Conservation (phyloP, 2,329 filamentous ascomycete genomes). For the Zarea fungicola region DNA sequence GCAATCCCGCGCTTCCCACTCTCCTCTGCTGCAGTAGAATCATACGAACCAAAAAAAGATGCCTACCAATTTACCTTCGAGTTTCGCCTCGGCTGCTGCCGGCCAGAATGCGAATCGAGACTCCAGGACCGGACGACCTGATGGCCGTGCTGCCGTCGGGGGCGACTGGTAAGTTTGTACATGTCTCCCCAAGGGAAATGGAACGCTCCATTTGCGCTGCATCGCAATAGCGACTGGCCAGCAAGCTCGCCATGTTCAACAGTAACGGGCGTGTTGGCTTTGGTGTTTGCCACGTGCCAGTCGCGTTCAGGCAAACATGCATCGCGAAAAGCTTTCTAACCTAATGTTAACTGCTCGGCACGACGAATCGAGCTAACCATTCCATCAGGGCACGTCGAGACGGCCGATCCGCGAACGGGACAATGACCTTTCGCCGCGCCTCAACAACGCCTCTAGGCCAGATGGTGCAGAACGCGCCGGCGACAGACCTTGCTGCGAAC, state of each 20-base stretch:
- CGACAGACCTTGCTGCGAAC: constrained; percentile 36
- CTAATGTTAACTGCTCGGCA: neutral
- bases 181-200: constrained; percentile 10
- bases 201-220: constrained; percentile 23
- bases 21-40: neutral
- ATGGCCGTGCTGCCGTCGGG: constrained; percentile 50
- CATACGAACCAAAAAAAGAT: constrained; percentile 41
- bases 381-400: constrained; percentile 51
- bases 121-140: constrained; percentile 53
- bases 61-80: constrained; percentile 74
- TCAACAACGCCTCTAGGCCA: constrained; percentile 51
- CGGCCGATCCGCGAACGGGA: constrained; percentile 55
- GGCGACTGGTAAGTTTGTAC: constrained; percentile 64
- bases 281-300: neutral
- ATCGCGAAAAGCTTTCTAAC: constrained; percentile 6
- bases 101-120: constrained; percentile 63
- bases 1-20: constrained; percentile 1
- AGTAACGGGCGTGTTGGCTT: neutral
- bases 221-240: too few relatives aligned
- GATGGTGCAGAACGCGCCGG: constrained; percentile 31
- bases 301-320: constrained; percentile 3
- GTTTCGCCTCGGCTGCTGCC: constrained; percentile 78
- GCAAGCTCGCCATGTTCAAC: too few relatives aligned
- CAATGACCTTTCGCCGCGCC: constrained; percentile 58
- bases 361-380: constrained; percentile 10